Evolutionary conservation across 495 filamentous ascomycete genomes (phyloP).

Genomic region (Podospora australis): DNA sequence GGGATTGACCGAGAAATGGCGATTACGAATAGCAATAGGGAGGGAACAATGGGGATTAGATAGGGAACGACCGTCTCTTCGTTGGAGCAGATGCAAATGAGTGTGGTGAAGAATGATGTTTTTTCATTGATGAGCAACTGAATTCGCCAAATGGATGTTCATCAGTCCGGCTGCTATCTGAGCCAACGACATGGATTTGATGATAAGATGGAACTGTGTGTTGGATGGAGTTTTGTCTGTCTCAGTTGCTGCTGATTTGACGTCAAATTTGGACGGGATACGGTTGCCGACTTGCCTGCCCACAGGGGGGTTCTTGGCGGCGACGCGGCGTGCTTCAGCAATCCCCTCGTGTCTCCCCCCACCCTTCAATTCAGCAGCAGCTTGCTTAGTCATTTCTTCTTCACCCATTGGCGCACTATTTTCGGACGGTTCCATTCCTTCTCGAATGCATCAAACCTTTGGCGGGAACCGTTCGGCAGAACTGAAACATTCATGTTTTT

Average conservation of each 20-base stretch:
- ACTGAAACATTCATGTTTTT: no score
- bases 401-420: not conserved
- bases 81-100: slow-evolving; percentile 13
- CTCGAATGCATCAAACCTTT: no score
- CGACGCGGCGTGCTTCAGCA: not conserved
- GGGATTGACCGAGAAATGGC: no score
- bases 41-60: not conserved
- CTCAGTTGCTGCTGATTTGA: not conserved
- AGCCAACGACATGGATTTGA: slow-evolving; percentile 19
- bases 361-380: not conserved
- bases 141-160: slow-evolving; percentile 9
- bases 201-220: slow-evolving; percentile 11
- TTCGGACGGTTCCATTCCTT: no score
- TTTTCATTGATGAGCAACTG: slow-evolving; percentile 11
- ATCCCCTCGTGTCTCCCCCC: not conserved
- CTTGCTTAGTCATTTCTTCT: not conserved
- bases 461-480: no score
- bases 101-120: slow-evolving; percentile 7
- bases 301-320: slow-evolving; percentile 6
- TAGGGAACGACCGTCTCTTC: not conserved
- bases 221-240: not conserved
- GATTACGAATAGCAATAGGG: not conserved
- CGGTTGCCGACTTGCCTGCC: slow-evolving; percentile 3
- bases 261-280: slow-evolving; percentile 8
- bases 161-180: slow-evolving; percentile 21